Evolutionary conservation across 257 asterid species (phyloP), one percentile per base, ranked within the genome.

Genomic region (Scutellaria galericulata): DNA sequence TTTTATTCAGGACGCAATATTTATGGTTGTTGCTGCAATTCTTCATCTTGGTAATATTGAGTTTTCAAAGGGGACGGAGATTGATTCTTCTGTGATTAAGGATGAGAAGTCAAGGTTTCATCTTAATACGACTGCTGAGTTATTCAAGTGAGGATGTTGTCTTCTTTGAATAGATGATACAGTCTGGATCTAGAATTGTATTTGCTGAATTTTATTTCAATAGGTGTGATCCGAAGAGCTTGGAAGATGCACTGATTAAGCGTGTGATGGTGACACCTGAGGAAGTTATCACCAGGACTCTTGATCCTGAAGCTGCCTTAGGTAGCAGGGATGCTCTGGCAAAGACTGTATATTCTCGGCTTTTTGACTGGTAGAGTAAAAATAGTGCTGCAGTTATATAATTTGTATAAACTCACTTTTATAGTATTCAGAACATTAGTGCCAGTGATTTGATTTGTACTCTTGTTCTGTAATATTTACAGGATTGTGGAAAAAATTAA

Each of bases 231-330:
- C 89, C 95, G 61, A 92, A 90, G 90, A 95, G 90, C 82, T 86
- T 95, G 86, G 99, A 95, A 81, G 96, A 90, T 82, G 99, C 99
- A 37, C 78, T 95, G 71, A 92, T 95, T 83, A 82, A 87, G 79
- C 97, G 99, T 83, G 98, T 90, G 79, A 95, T 95, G 99, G 95
- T 95, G 81, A 95, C 99, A 63, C 98, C 98, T 44, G 99, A 95
- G 83, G 98, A 95, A 86, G 81, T 95, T 66, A 95, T 95, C 80
- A 89, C 99, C 40, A 87, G 96, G 86, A 90, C 97, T 75, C 93
- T 95, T 45, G 99, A 95, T 72, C 99, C 99, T 57, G 98, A 90
- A 72, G 91, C 90, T 75, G 99, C 99, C 61, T 55, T 88, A 80
- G 95, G 96, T 66, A 95, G 99, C 86, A 84, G 98, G 86, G 99